Conservation (phyloP, 176 grass and related monocot species). For the Echinochloa phyllopogon region DNA sequence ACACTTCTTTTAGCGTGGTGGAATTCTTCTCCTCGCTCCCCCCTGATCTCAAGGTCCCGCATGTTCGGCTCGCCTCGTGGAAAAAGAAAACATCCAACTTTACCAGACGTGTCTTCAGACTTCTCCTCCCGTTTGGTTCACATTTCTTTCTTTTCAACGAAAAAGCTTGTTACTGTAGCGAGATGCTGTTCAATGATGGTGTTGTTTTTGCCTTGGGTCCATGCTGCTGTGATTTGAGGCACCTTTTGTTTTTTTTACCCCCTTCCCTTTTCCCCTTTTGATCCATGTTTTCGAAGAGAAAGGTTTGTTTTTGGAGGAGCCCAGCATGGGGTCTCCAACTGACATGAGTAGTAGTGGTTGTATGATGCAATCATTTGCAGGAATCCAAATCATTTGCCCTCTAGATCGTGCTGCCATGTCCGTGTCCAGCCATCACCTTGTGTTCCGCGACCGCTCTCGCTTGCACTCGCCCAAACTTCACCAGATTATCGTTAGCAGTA, state of each 20-base stretch:
- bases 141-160: conserved; percentile 37
- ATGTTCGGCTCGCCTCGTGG: conserved; percentile 44
- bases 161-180: conserved; percentile 41
- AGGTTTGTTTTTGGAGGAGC: background rate
- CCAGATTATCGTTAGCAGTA: background rate
- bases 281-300: background rate
- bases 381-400: conserved; percentile 63
- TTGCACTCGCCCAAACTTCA: background rate
- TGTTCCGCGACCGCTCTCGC: background rate
- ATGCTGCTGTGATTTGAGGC: background rate
- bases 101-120: background rate
- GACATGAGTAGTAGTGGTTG: conserved; percentile 32
- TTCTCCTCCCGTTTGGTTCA: conserved; percentile 14
- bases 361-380: conserved; percentile 49
- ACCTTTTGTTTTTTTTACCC: background rate
- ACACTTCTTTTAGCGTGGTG: conserved; percentile 19
- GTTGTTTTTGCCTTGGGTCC: conserved; percentile 24
- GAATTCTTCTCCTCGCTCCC: conserved; percentile 34
- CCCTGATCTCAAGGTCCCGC: background rate
- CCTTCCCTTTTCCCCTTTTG: background rate
- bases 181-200: conserved; percentile 59
- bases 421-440: conserved; percentile 43
- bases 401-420: conserved; percentile 43
- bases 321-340: background rate
- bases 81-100: conserved; percentile 50